Evolutionary conservation across 116 monocot genomes (phyloP).

Genomic region (Papilionanthe hybrid): DNA sequence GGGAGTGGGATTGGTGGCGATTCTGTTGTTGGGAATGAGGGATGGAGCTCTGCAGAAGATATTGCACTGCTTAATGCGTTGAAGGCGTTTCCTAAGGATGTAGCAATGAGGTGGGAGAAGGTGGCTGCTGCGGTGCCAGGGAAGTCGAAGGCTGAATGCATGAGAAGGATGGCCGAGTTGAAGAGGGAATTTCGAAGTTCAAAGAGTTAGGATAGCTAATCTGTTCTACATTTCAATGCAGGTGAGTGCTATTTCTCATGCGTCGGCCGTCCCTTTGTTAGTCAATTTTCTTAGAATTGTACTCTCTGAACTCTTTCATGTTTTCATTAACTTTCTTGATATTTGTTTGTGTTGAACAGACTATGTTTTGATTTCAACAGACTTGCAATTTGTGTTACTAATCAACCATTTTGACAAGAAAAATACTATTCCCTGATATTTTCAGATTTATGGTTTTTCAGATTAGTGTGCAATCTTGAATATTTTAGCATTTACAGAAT

Average conservation of each 20-base stretch:
- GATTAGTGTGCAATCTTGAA: too few relatives aligned
- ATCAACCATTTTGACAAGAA: too few relatives aligned
- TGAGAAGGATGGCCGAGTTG: slow-evolving; percentile 72
- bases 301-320: neutral
- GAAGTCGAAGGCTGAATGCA: slow-evolving; percentile 62
- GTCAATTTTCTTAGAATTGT: neutral
- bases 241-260: neutral
- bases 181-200: slow-evolving; percentile 81
- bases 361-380: neutral
- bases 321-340: neutral
- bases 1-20: neutral
- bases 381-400: too few relatives aligned
- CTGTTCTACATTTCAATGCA: neutral
- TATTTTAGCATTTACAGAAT: too few relatives aligned
- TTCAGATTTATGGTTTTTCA: too few relatives aligned
- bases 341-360: neutral
- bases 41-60: slow-evolving; percentile 80
- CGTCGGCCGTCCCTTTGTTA: neutral
- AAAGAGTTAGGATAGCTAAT: slow-evolving; percentile 32
- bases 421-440: too few relatives aligned
- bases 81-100: slow-evolving; percentile 89
- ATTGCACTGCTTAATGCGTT: slow-evolving; percentile 76
- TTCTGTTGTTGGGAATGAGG: slow-evolving; percentile 5
- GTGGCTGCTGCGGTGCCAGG: slow-evolving; percentile 73
- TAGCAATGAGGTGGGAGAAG: slow-evolving; percentile 89